Evolutionary conservation across 1,284 basidiomycete species (phyloP), one percentile per base, ranked within the genome.

Genomic region (Rhodofomes roseus): DNA sequence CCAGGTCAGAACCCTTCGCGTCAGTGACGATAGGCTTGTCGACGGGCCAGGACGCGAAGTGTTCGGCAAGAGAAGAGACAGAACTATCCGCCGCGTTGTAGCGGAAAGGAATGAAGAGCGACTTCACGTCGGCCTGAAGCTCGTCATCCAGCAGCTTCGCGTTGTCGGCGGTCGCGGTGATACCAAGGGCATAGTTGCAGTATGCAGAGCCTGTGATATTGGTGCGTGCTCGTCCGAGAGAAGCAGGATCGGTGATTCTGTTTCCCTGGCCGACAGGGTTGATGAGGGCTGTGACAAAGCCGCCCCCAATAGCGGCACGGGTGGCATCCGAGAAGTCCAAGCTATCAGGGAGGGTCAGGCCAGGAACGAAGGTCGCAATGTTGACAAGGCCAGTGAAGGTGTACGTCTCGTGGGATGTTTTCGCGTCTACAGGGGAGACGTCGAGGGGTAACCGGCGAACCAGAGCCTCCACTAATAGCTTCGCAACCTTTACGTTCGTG

Each of bases 401-500:
- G 73, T 95, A 88, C 1, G 94, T 96, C 57, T 85, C 82, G 74
- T 96, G 94, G 29, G 95, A 96, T 55, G 92, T 95, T 85, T 99
- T 98, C 79, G 87, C 94, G 74, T 99, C 97, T 65, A 98, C 84
- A 59, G 82, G 89, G 6, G 93, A 92, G 43, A 99, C 92, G 58
- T 96, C 90, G 55, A 99, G 83, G 18, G 95, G 90, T 25, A 90
- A 73, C 74, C 87, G 93, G 66, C 95, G 87, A 61, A 98, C 91
- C 60, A 99, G 84, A 2, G 96, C 97, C 76, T 99, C 96, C 41
- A 95, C 92, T 54, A 99, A 86, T 70, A 99, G 83, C 77, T 99
- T 99, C 63, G 97, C 97, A 72, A 95, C 96, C 81, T 99, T 99
- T 78, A 99, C 92, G 73, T 99, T 99, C 60, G 96, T 99, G 73